These are phyloP conservation scores for Paracorniculantispora psalliotae DNA, from an alignment of 2,329 filamentous ascomycete species.

Conservation along the genomic window DNA sequence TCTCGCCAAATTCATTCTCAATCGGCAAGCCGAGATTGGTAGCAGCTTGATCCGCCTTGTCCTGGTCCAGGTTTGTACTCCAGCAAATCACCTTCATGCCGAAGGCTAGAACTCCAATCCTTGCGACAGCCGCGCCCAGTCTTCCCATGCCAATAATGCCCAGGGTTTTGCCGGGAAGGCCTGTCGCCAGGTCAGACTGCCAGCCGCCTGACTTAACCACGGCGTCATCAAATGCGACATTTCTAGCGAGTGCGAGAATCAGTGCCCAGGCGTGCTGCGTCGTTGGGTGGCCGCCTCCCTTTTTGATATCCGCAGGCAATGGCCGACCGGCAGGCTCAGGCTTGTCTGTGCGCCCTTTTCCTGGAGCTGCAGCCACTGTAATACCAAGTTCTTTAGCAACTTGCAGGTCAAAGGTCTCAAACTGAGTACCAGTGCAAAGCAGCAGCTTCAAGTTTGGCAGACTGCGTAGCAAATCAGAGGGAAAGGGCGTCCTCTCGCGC, in stretches of 20 bases:
- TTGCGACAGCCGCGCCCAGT: constrained; percentile 54
- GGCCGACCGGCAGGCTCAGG: constrained; percentile 10
- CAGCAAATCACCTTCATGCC: constrained; percentile 62
- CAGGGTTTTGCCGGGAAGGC: constrained; percentile 55
- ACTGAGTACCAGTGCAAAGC: constrained; percentile 56
- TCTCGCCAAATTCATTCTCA: constrained; percentile 43
- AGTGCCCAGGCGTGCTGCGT: constrained; percentile 54
- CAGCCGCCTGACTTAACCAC: constrained; percentile 51
- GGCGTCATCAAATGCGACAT: constrained; percentile 55
- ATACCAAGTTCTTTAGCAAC: constrained; percentile 45
- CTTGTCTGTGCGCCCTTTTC: constrained; percentile 23
- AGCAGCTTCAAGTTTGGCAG: constrained; percentile 61
- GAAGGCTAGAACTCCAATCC: constrained; percentile 54
- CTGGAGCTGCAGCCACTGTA: constrained; percentile 46
- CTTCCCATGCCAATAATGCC: constrained; percentile 58
- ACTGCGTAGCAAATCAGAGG: constrained; percentile 43
- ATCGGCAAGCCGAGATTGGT: constrained; percentile 50
- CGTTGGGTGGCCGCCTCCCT: constrained; percentile 39
- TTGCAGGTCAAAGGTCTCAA: constrained; percentile 53
- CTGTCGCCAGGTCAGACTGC: constrained; percentile 54
- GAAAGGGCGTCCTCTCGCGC: constrained; percentile 62
- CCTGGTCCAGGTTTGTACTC: constrained; percentile 60
- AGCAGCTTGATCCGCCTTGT: constrained; percentile 54
- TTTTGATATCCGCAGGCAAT: constrained; percentile 21
- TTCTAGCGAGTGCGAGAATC: constrained; percentile 51